Conservation (phyloP, 148 eudicot species). For the Arctostaphylos glauca region DNA sequence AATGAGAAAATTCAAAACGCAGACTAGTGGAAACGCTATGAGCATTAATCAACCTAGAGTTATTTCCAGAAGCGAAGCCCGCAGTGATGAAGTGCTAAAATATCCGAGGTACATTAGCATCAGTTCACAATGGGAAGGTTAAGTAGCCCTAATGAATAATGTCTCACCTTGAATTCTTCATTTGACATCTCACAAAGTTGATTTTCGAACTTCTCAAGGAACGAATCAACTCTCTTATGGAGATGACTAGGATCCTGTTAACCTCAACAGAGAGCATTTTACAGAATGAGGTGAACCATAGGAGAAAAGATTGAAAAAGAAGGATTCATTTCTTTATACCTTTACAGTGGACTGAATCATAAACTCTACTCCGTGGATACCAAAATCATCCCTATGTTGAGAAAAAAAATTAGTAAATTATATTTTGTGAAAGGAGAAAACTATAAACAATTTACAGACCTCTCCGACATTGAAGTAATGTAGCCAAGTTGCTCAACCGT, state of each 20-base stretch:
- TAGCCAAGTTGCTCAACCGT: constrained; percentile 7
- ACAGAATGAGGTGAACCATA: constrained; percentile 15
- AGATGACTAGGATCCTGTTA: constrained; percentile 76
- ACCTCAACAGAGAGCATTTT: constrained; percentile 16
- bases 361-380: constrained; percentile 4
- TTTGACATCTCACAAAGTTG: constrained; percentile 66
- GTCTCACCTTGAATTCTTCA: constrained; percentile 76
- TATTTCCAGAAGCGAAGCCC: neutral
- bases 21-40: neutral
- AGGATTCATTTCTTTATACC: neutral
- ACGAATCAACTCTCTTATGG: constrained; percentile 78
- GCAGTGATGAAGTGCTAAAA: neutral
- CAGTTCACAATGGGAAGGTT: neutral
- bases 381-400: neutral
- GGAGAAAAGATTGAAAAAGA: constrained; percentile 13
- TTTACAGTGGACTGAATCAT: neutral
- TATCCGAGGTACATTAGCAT: neutral
- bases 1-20: neutral
- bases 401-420: neutral
- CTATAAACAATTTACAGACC: neutral
- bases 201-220: constrained; percentile 66
- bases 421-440: neutral
- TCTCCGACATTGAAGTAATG: neutral
- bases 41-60: neutral
- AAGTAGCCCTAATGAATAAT: neutral